A percentile compares a stretch with the other conserved stretches of the same genome.
Evolutionary conservation across 768 basidiomycete species (phyloP).

Genomic region (Rhizopogon roseolus): DNA sequence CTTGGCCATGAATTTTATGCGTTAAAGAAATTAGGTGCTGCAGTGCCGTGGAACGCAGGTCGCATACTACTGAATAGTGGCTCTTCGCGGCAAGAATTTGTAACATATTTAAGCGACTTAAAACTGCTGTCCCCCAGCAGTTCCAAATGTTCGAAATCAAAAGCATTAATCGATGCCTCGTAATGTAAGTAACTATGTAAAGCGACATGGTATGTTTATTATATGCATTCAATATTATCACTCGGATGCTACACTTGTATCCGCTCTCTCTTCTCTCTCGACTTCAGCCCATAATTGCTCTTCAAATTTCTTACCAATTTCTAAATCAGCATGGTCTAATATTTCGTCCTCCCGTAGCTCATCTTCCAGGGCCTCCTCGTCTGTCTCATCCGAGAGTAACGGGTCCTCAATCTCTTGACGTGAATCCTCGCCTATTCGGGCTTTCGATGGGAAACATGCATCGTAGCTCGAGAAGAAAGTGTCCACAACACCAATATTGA

Average conservation of each 20-base stretch:
- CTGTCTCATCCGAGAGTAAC: conserved; percentile 27
- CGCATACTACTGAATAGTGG: too few species aligned
- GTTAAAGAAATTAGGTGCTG: conserved; percentile 46
- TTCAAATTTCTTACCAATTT: conserved; percentile 32
- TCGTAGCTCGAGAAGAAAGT: conserved; percentile 19
- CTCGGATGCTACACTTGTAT: neutral
- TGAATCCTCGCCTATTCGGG: conserved; percentile 12
- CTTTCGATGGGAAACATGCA: conserved; percentile 12
- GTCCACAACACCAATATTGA: conserved; percentile 6
- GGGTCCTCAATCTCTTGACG: conserved; percentile 16
- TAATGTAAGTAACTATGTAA: neutral
- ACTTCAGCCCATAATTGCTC: conserved; percentile 35
- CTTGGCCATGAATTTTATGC: too few species aligned
- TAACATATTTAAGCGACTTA: too few species aligned
- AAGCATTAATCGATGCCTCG: neutral
- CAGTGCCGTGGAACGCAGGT: neutral
- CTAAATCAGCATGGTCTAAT: conserved; percentile 34
- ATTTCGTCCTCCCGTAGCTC: conserved; percentile 41
- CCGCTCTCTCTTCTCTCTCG: conserved; percentile 16
- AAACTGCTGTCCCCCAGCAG: neutral
- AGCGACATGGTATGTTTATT: neutral
- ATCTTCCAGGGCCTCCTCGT: conserved; percentile 30
- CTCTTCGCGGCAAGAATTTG: too few species aligned
- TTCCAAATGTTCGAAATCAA: neutral
- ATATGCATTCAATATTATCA: neutral